These are phyloP conservation scores for Taphrina deformans DNA, from an alignment of 1,139 yeast genomes.

Conservation along the genomic window DNA sequence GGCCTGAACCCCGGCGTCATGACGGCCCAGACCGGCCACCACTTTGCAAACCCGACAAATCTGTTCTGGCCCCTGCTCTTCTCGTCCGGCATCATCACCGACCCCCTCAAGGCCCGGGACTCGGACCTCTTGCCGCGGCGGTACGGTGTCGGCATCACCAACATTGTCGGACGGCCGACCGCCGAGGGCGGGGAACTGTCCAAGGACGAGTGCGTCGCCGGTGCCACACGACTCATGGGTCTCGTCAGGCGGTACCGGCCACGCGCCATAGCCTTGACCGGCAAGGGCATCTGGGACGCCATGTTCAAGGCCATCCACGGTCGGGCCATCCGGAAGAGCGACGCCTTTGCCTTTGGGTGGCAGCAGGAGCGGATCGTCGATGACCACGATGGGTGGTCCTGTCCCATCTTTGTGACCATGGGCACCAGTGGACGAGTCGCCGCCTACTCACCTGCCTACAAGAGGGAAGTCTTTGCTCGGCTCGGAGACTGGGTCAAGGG, in stretches of 20 bases:
- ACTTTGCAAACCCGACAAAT: conserved; percentile 72
- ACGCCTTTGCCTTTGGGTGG: conserved; percentile 55
- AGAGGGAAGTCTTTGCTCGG: conserved; percentile 54
- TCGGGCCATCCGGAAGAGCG: conserved; percentile 35
- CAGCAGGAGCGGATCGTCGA: conserved; percentile 44
- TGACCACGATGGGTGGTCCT: conserved; percentile 19
- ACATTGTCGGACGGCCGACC: conserved; percentile 67
- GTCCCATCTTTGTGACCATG: conserved; percentile 61
- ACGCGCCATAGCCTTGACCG: conserved; percentile 58
- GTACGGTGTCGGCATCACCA: conserved; percentile 67
- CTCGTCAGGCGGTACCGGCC: conserved; percentile 52
- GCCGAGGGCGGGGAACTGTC: conserved; percentile 59
- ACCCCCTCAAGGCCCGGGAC: conserved; percentile 28
- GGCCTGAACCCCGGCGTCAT: conserved; percentile 76
- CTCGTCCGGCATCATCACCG: conserved; percentile 52
- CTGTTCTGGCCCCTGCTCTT: conserved; percentile 68
- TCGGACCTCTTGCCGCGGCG: conserved; percentile 45
- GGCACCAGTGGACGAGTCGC: conserved; percentile 75
- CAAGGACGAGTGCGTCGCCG: conserved; percentile 55
- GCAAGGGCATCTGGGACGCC: conserved; percentile 78
- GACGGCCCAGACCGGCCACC: conserved; percentile 65
- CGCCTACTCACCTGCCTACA: conserved; percentile 53
- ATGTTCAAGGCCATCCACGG: conserved; percentile 50
- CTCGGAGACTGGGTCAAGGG: conserved; percentile 42
- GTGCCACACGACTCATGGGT: conserved; percentile 56